Evolutionary conservation across 2,329 filamentous ascomycete genomes (phyloP).

Genomic region (Atkinsonella hypoxylon): DNA sequence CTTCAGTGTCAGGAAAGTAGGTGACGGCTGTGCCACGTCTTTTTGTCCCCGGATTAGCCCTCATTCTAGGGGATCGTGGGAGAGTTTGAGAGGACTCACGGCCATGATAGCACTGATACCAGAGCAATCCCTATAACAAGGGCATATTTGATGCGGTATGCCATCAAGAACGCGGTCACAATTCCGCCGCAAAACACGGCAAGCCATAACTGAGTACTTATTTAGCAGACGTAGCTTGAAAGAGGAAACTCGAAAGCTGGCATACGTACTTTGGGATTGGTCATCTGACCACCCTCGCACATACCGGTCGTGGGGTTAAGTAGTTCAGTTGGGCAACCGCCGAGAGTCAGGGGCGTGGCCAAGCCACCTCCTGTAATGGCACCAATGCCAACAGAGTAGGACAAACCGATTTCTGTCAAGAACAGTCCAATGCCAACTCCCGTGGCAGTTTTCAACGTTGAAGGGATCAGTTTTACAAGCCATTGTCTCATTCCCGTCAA

Average conservation of each 20-base stretch:
- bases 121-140: conserved; percentile 62
- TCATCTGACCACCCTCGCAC: conserved; percentile 55
- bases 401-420: conserved; percentile 52
- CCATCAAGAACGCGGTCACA: conserved; percentile 69
- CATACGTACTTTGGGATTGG: conserved; percentile 51
- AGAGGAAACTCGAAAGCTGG: not conserved
- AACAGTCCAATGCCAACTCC: conserved; percentile 55
- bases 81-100: conserved; percentile 31
- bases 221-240: conserved; percentile 4
- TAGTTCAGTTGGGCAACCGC: conserved; percentile 53
- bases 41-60: not conserved
- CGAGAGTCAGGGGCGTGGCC: conserved; percentile 63
- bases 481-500: conserved; percentile 61
- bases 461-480: conserved; percentile 54
- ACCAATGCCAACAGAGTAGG: conserved; percentile 74
- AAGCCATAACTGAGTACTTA: conserved; percentile 55
- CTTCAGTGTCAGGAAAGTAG: conserved; percentile 55
- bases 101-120: conserved; percentile 65
- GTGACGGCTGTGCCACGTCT: conserved; percentile 57
- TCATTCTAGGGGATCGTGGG: not conserved
- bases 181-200: conserved; percentile 73
- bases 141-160: conserved; percentile 62
- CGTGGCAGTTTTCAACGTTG: conserved; percentile 53
- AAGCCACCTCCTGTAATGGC: conserved; percentile 56
- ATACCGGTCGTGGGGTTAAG: conserved; percentile 33